phyloP scores from a whole-genome alignment of 345 rosid species.

The Bretschneidera sinensis region DNA sequence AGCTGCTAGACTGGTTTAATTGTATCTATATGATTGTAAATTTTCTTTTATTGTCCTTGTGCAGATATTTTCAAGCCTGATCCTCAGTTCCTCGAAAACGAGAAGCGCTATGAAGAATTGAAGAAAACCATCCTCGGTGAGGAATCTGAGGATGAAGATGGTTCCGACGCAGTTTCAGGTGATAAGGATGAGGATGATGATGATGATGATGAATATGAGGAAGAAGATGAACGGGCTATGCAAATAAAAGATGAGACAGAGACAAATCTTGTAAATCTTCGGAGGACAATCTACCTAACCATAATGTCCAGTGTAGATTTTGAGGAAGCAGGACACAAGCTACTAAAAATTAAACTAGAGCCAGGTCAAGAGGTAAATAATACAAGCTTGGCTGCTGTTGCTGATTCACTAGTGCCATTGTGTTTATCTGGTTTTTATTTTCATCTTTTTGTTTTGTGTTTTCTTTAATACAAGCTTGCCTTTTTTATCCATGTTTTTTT shows the following conservation, averaged over 20 bases:
- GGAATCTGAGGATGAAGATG: conserved; percentile 80
- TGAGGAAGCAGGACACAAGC: conserved; percentile 97
- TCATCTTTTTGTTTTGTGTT: not conserved
- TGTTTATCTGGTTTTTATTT: not conserved
- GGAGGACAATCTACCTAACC: conserved; percentile 92
- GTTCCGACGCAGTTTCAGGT: conserved; percentile 57
- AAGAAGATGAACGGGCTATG: conserved; percentile 75
- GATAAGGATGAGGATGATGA: conserved; percentile 56
- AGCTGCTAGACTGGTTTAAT: conserved; percentile 5
- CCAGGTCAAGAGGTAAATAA: conserved; percentile 91
- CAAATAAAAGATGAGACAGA: conserved; percentile 87
- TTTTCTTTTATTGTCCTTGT: conserved; percentile 10
- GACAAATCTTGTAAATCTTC: conserved; percentile 90
- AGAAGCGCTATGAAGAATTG: conserved; percentile 78
- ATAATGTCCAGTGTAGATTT: conserved; percentile 99
- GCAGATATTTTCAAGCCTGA: conserved; percentile 74
- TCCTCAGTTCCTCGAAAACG: conserved; percentile 79
- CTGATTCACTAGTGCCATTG: not conserved
- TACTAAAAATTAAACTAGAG: conserved; percentile 88
- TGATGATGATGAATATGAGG: conserved; percentile 48
- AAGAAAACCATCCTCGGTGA: conserved; percentile 86
- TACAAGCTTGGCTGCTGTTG: too few species aligned
- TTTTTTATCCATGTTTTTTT: too few species aligned
- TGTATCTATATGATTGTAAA: conserved; percentile 1
- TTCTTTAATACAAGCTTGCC: not conserved